Conservation (phyloP, 352 stramenopile genomes). For the Globisporangium spinosum region DNA sequence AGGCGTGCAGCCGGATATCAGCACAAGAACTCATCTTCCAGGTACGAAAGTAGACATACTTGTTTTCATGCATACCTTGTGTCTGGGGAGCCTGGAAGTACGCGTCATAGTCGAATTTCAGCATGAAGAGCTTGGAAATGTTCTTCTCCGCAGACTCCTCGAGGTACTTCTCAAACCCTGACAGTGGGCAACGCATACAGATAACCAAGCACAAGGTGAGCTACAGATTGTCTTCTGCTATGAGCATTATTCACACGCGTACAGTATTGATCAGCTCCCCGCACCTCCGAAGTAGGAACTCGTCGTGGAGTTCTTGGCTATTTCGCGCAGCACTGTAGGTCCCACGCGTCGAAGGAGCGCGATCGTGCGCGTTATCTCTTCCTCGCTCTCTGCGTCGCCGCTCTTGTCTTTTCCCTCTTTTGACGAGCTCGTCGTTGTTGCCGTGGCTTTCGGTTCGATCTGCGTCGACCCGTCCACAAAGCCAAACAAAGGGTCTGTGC, state of each 20-base stretch:
- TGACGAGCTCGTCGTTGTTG: conserved; percentile 6
- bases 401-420: conserved; percentile 26
- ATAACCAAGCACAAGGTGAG: background rate
- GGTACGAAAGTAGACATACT: background rate
- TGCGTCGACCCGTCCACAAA: conserved; percentile 37
- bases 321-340: conserved; percentile 56
- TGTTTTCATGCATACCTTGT: conserved; percentile 3
- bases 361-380: conserved; percentile 27
- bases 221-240: background rate
- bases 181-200: background rate
- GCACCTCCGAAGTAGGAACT: conserved; percentile 47
- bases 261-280: background rate
- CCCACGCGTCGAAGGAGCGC: conserved; percentile 45
- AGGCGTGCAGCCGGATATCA: background rate
- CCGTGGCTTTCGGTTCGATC: conserved; percentile 36
- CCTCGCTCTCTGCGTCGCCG: conserved; percentile 25
- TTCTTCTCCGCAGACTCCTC: conserved; percentile 67
- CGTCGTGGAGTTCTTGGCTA: conserved; percentile 36
- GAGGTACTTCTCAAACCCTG: conserved; percentile 55
- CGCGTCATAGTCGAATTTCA: conserved; percentile 69
- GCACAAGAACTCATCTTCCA: background rate
- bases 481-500: conserved; percentile 39
- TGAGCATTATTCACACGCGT: background rate
- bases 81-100: conserved; percentile 53
- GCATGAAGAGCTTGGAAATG: conserved; percentile 52